A percentile compares a stretch with the other conserved stretches of the same genome.
Conservation (phyloP, 805 yeast species). For the Nadsonia fulvescens region DNA sequence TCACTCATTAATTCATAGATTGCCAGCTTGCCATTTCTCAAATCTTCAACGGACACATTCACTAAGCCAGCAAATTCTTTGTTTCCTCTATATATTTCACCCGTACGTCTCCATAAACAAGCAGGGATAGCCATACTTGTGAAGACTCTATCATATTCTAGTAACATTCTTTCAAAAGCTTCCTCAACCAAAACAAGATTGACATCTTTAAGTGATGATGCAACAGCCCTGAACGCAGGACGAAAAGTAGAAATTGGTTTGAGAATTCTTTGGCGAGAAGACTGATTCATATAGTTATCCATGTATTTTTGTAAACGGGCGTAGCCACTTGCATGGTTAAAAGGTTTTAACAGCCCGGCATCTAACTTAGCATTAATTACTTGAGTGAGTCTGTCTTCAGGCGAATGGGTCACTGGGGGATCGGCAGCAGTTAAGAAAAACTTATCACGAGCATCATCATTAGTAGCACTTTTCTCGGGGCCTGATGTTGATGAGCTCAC, state of each 20-base stretch:
- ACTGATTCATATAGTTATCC: slow-evolving; percentile 77
- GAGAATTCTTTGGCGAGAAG: slow-evolving; percentile 66
- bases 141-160: slow-evolving; percentile 86
- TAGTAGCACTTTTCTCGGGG: too few relatives aligned
- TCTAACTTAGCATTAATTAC: slow-evolving; percentile 86
- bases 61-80: slow-evolving; percentile 89
- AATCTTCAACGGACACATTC: slow-evolving; percentile 72
- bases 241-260: slow-evolving; percentile 72
- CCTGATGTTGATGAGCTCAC: too few relatives aligned
- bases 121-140: slow-evolving; percentile 97
- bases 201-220: slow-evolving; percentile 72
- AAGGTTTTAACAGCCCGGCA: slow-evolving; percentile 83
- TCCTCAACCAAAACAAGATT: slow-evolving; percentile 87
- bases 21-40: slow-evolving; percentile 80
- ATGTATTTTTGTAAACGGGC: slow-evolving; percentile 75
- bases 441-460: slow-evolving; percentile 60
- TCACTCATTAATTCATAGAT: slow-evolving; percentile 88
- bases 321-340: slow-evolving; percentile 84
- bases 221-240: slow-evolving; percentile 87
- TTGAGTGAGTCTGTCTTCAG: slow-evolving; percentile 80
- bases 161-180: slow-evolving; percentile 76
- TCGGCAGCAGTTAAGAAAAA: slow-evolving; percentile 93
- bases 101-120: slow-evolving; percentile 91
- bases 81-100: slow-evolving; percentile 86
- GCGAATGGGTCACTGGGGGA: slow-evolving; percentile 84